Base-by-base conservation (phyloP, 495 filamentous ascomycete genomes). In the Aspergillus wentii region DNA sequence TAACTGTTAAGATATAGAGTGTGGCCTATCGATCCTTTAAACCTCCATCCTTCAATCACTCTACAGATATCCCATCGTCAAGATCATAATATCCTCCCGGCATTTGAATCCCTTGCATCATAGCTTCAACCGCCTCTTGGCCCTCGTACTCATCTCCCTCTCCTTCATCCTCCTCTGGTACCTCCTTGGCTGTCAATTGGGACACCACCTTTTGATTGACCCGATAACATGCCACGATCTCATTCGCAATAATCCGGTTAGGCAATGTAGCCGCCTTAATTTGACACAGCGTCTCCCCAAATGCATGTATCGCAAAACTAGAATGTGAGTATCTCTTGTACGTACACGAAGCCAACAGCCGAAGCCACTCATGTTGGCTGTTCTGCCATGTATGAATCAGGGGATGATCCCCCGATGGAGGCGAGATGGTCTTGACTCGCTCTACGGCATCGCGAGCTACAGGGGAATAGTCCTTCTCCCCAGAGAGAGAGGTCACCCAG, bases 281-380 rank as follows among this genome's bases (percentile, higher is more conserved):
- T 20, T 69, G 62, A 5, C 74, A 78, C 0, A 90, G 58, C 40
- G 79, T 74, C 11, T 66, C 67, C 0, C 82, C 83, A 8, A 80
- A 80, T 26, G 86, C 77, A 35, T 75, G 67, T 66, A 85, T 85
- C 9, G 72, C 62, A 32, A 86, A 75, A 8, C 37, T 64, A 1
- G 44, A 58, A 0, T 43, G 40, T 31, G 69, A 63, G 30, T 60
- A 67, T 27, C 52, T 42, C 26, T 61, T 59, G 49, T 85, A 88
- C 3, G 69, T 57, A 2, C 61, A 65, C 3, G 82, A 85, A 1
- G 86, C 85, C 42, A 83, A 71, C 7, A 88, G 40, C 5, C 64
- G 49, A 8, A 56, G 61, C 37, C 68, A 65, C 10, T 68, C 62
- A 3, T 50, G 44, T 4, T 46, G 56, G 18, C 62, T 61, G 14